These are phyloP conservation scores for Coccomyxa subellipsoidea DNA, from an alignment of 163 green algal genomes.

Conservation along the genomic window DNA sequence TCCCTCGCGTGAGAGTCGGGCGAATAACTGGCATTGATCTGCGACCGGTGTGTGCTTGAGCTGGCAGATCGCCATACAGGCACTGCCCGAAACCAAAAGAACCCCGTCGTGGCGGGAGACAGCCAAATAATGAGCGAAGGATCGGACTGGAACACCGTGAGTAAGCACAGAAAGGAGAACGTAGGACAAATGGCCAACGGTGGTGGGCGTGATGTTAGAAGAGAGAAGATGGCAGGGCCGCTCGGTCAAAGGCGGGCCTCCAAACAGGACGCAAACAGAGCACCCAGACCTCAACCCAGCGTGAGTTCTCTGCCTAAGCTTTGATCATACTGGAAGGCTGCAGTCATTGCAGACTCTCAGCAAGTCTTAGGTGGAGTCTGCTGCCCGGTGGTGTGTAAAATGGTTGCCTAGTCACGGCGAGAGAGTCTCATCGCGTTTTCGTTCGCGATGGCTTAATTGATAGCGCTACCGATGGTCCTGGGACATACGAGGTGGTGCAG, in stretches of 20 bases:
- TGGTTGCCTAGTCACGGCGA: background rate
- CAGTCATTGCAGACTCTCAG: no score
- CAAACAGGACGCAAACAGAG: background rate
- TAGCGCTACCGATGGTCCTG: background rate
- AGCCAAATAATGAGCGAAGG: background rate
- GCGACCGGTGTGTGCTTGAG: background rate
- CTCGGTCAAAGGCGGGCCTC: background rate
- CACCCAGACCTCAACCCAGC: background rate
- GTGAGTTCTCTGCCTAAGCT: background rate
- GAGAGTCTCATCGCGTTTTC: background rate
- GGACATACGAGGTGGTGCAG: background rate
- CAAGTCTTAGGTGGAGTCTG: background rate
- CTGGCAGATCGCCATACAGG: background rate
- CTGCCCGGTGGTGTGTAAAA: background rate
- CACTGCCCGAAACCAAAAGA: background rate
- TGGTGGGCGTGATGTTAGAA: background rate
- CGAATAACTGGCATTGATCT: background rate
- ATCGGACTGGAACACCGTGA: background rate
- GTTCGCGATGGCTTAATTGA: background rate
- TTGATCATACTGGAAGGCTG: no score
- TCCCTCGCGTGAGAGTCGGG: background rate
- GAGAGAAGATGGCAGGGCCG: background rate
- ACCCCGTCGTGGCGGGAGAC: background rate
- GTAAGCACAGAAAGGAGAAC: conserved; percentile 2
- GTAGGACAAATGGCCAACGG: conserved; percentile 2